Base-by-base conservation (phyloP, 495 filamentous ascomycete genomes). In the Penicillium roqueforti region DNA sequence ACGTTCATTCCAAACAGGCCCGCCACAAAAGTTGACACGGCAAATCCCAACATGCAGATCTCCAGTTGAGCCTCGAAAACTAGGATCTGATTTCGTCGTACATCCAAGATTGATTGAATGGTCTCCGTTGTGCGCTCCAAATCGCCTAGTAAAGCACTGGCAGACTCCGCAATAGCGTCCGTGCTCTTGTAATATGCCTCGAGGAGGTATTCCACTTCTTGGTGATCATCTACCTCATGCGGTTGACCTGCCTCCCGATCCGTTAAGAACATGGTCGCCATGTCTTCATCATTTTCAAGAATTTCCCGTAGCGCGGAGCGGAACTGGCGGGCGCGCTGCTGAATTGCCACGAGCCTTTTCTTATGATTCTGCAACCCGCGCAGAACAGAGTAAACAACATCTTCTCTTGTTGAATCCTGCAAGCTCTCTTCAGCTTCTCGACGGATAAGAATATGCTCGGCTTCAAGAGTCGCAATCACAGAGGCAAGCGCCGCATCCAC, bases 401-500 rank as follows among this genome's bases (percentile, higher is more conserved):
- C 57, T 48, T 70, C 63, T 32, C 58, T 48, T 28, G 56, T 56
- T 18, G 57, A 58, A 39, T 57, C 62, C n/a, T 42, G 48, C 6
- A 71, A 47, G 13, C 55, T 52, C 5, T 60, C 38, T 23, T 52
- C 39, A 9, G 63, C 59, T 19, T 68, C 47, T 1, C 48, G 22
- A 9, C 58, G 38, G 6, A 61, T 47, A 5, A 71, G 40, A 3
- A 61, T 25, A 37, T 64, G 62, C 45, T 71, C 66, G 0, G 68
- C 68, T 49, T 69, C 64, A 1, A 71, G 60, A 2, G 56, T 57
- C 0, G 68, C 66, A 22, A 63, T 68, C 1, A 63, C 87, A 20
- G 84, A 87, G 51, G 90, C 84, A 36, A 95, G 73, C 9, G 92
- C 89, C 3, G 89, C 85, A 72, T 95, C 89, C 14, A 93, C 74